Conservation (phyloP, 345 rosid species). For the Brassica nigra region DNA sequence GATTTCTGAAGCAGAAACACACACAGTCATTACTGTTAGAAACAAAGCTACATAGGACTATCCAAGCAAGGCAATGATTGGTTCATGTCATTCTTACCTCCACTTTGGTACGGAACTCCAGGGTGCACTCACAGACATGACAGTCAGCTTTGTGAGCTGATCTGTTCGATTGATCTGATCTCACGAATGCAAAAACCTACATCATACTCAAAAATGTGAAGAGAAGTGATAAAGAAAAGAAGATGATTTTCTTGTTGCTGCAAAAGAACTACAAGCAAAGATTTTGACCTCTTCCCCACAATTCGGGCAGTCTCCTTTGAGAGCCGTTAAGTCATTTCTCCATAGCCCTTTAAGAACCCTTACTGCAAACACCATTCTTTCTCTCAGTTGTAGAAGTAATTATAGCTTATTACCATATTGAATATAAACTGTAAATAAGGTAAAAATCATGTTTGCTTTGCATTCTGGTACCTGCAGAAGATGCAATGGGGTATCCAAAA, state of each 20-base stretch:
- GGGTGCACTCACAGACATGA: constrained; percentile 81
- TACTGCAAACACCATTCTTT: constrained; percentile 49
- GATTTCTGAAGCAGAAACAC: constrained; percentile 56
- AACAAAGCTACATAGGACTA: neutral
- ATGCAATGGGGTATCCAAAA: constrained; percentile 75
- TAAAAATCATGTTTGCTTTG: neutral
- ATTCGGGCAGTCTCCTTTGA: constrained; percentile 91
- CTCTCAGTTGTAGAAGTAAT: neutral
- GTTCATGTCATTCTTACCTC: constrained; percentile 9
- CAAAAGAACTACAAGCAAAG: neutral
- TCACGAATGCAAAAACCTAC: constrained; percentile 92
- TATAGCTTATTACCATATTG: neutral
- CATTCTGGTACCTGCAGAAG: constrained; percentile 52
- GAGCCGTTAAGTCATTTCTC: constrained; percentile 88
- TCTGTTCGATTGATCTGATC: constrained; percentile 58
- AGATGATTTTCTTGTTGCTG: neutral
- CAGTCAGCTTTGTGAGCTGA: constrained; percentile 84
- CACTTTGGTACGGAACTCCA: constrained; percentile 84
- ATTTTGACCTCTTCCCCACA: constrained; percentile 92
- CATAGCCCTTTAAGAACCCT: constrained; percentile 79
- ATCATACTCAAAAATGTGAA: neutral
- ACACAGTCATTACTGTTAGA: neutral
- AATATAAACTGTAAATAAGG: neutral
- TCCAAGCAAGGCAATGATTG: neutral
- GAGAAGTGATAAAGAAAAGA: neutral